Evolutionary conservation across 345 rosid species (phyloP).

Genomic region (Lepidium didymum): DNA sequence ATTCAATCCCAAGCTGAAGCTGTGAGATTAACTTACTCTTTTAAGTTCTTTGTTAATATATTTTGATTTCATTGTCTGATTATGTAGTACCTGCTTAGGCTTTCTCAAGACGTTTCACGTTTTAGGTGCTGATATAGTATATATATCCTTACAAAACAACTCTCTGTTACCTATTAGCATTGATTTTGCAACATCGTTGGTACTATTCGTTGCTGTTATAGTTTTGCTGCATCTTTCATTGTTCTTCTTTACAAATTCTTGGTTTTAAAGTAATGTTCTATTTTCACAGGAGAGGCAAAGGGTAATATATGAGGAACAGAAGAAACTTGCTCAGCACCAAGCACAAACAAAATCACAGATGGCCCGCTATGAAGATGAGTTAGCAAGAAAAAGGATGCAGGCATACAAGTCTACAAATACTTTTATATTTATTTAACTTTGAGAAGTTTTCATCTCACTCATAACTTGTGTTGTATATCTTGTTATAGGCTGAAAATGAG

Average conservation of each 20-base stretch:
- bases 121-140: neutral
- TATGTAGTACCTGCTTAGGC: neutral
- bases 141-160: neutral
- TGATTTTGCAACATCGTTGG: neutral
- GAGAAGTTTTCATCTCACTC: neutral
- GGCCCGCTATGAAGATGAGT: slow-evolving; percentile 90
- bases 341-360: slow-evolving; percentile 92
- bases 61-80: neutral
- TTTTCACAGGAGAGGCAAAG: slow-evolving; percentile 78
- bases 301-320: slow-evolving; percentile 87
- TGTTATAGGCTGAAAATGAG: slow-evolving; percentile 83
- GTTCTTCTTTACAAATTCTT: neutral
- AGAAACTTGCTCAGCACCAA: slow-evolving; percentile 77
- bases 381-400: slow-evolving; percentile 99
- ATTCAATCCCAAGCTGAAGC: slow-evolving; percentile 83
- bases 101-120: neutral
- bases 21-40: slow-evolving; percentile 38
- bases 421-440: neutral
- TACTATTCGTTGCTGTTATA: neutral
- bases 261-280: slow-evolving; percentile 1
- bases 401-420: slow-evolving; percentile 27
- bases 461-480: slow-evolving; percentile 1
- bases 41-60: neutral
- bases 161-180: neutral
- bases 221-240: neutral